Evolutionary conservation across 1,284 basidiomycete species (phyloP).

Genomic region (Cronartium ribicola): DNA sequence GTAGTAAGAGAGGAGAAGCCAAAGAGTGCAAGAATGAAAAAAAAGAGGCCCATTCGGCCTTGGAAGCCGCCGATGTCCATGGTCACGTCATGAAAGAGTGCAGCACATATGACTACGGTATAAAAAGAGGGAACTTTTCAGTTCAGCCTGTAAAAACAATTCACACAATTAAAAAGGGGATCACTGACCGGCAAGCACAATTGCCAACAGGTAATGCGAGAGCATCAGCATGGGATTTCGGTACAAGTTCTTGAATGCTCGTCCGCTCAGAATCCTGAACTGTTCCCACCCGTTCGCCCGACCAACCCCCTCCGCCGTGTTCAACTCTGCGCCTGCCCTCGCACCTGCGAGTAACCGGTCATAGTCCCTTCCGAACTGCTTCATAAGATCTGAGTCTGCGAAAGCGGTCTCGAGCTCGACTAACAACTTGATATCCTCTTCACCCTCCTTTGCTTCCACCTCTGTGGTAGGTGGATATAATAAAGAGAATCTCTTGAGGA

Average conservation of each 20-base stretch:
- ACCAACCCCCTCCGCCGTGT: constrained; percentile 37
- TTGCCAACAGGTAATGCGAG: constrained; percentile 80
- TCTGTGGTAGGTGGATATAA: not conserved
- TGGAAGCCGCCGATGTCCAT: constrained; percentile 88
- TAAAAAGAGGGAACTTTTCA: constrained; percentile 61
- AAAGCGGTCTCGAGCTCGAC: constrained; percentile 70
- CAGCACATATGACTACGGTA: constrained; percentile 44
- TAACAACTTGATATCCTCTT: constrained; percentile 51
- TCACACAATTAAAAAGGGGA: constrained; percentile 55
- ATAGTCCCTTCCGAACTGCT: constrained; percentile 64
- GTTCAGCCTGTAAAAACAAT: constrained; percentile 64
- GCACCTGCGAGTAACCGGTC: constrained; percentile 50
- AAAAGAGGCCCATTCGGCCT: constrained; percentile 80
- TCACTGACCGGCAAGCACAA: constrained; percentile 71
- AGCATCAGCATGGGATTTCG: constrained; percentile 85
- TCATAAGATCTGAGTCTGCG: constrained; percentile 64
- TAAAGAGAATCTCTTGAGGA: not conserved
- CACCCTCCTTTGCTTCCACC: not conserved
- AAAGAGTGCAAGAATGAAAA: constrained; percentile 90
- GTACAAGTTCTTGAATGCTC: constrained; percentile 92
- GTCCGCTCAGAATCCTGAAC: constrained; percentile 83
- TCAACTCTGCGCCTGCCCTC: constrained; percentile 9
- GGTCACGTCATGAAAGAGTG: constrained; percentile 36
- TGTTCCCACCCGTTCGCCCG: constrained; percentile 81
- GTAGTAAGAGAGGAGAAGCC: constrained; percentile 94